A percentile compares a stretch with the other conserved stretches of the same genome.
phyloP scores from a whole-genome alignment of 2,329 filamentous ascomycete species.

The Trichoderma harzianum region DNA sequence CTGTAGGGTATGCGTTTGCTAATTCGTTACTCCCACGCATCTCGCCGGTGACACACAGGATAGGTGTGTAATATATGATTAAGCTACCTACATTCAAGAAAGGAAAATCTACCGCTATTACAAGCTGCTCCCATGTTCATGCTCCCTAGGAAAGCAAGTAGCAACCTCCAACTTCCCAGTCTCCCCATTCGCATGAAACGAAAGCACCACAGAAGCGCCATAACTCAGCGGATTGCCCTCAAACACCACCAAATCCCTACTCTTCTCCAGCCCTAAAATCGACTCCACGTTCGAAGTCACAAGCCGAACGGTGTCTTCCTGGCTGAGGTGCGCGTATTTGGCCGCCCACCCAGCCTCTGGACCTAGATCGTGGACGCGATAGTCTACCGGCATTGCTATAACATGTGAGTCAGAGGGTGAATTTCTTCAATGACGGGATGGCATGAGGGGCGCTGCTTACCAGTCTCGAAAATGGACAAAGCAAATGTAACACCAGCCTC shows the following conservation, averaged over 20 bases:
- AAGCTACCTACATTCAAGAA: background rate
- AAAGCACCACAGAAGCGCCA: slow-evolving; percentile 38
- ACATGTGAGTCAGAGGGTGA: background rate
- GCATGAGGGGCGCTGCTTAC: background rate
- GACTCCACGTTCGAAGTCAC: slow-evolving; percentile 41
- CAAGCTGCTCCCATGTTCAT: background rate
- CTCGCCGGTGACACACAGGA: too few relatives aligned
- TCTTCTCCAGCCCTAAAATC: slow-evolving; percentile 36
- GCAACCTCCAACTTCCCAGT: slow-evolving; percentile 29
- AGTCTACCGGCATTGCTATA: slow-evolving; percentile 30
- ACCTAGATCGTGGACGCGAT: slow-evolving; percentile 37
- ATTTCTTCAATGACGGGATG: background rate
- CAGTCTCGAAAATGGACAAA: slow-evolving; percentile 21
- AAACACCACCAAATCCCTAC: slow-evolving; percentile 41
- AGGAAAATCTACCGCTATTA: background rate
- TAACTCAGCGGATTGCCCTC: slow-evolving; percentile 42
- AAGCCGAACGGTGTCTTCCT: slow-evolving; percentile 34
- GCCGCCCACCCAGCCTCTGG: slow-evolving; percentile 40
- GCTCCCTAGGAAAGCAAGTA: slow-evolving; percentile 31
- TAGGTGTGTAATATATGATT: background rate
- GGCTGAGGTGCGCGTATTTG: slow-evolving; percentile 37
- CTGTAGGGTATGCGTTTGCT: background rate
- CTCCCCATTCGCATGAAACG: slow-evolving; percentile 31
- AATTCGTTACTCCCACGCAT: background rate
- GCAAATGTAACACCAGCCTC: slow-evolving; percentile 40